phyloP scores from a whole-genome alignment of 179 eudicot genomes.

The Drosera spatulata region DNA sequence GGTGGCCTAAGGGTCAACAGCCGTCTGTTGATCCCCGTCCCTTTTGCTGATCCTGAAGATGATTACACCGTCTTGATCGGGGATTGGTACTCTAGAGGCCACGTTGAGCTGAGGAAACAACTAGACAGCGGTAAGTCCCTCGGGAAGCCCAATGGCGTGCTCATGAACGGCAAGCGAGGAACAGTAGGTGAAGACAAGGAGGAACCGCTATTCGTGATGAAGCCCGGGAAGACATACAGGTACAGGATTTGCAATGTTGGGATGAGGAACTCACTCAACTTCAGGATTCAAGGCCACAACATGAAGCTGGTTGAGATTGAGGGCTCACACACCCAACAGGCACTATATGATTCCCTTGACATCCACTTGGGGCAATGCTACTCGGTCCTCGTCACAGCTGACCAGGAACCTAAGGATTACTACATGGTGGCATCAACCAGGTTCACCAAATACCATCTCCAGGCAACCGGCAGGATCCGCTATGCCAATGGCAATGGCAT shows the following conservation, averaged over 20 bases:
- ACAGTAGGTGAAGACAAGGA: conserved; percentile 4
- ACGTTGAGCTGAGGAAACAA: background rate
- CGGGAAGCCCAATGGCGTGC: background rate
- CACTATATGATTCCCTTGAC: conserved; percentile 20
- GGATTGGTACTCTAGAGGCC: conserved; percentile 12
- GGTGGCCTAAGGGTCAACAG: conserved; percentile 14
- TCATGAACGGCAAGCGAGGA: conserved; percentile 5
- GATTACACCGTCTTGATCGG: conserved; percentile 11
- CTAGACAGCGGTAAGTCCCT: conserved; percentile 1
- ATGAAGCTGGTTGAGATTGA: conserved; percentile 26
- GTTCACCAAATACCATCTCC: conserved; percentile 15
- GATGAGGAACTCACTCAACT: conserved; percentile 18
- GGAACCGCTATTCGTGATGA: conserved; percentile 16
- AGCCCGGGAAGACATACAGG: conserved; percentile 16
- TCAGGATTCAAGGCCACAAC: conserved; percentile 19
- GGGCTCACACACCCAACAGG: conserved; percentile 25
- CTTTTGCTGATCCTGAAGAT: conserved; percentile 6
- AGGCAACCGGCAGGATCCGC: conserved; percentile 29
- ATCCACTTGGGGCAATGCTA: conserved; percentile 25
- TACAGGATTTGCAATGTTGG: conserved; percentile 28
- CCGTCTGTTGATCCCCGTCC: conserved; percentile 8
- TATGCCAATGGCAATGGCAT: conserved; percentile 25
- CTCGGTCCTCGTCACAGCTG: conserved; percentile 22
- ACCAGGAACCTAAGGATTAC: conserved; percentile 20
- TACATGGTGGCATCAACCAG: conserved; percentile 20